Conservation (phyloP, 495 filamentous ascomycete species). For the Neurospora sp. region DNA sequence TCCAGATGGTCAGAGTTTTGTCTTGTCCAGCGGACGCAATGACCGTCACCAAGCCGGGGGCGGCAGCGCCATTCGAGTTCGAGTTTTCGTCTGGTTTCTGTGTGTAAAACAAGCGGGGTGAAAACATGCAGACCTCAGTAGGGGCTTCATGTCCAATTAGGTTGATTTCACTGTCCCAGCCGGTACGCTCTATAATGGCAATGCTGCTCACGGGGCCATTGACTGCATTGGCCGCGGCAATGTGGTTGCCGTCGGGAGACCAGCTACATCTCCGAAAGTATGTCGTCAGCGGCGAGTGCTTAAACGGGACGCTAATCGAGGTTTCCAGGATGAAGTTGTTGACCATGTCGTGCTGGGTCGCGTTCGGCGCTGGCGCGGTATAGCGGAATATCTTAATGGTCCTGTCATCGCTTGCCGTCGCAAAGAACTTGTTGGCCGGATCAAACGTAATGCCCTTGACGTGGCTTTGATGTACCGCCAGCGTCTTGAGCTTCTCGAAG, state of each 20-base stretch:
- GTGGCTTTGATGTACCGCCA: constrained; percentile 86
- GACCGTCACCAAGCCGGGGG: constrained; percentile 63
- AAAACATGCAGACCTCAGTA: constrained; percentile 95
- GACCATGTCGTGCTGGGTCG: constrained; percentile 83
- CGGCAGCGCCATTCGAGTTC: constrained; percentile 18
- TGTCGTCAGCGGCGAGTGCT: constrained; percentile 81
- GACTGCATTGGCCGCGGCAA: constrained; percentile 91
- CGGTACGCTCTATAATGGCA: constrained; percentile 84
- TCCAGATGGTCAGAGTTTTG: constrained; percentile 92
- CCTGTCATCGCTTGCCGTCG: constrained; percentile 92
- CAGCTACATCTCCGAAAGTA: constrained; percentile 96
- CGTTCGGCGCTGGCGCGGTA: constrained; percentile 81
- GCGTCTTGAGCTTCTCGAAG: constrained; percentile 92
- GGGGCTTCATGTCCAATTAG: constrained; percentile 95
- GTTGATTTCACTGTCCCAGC: constrained; percentile 95
- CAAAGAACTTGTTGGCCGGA: constrained; percentile 98
- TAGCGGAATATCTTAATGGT: constrained; percentile 96
- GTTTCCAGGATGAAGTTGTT: constrained; percentile 91
- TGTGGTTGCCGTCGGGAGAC: constrained; percentile 94
- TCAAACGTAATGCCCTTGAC: constrained; percentile 99
- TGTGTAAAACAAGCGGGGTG: constrained; percentile 75
- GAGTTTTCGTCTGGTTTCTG: constrained; percentile 45
- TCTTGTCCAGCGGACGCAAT: constrained; percentile 96
- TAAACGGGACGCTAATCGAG: constrained; percentile 75
- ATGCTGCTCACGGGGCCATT: constrained; percentile 97